These are phyloP conservation scores for Mycocentrospora acerina DNA, from an alignment of 2,329 filamentous ascomycete genomes.

Conservation along the genomic window DNA sequence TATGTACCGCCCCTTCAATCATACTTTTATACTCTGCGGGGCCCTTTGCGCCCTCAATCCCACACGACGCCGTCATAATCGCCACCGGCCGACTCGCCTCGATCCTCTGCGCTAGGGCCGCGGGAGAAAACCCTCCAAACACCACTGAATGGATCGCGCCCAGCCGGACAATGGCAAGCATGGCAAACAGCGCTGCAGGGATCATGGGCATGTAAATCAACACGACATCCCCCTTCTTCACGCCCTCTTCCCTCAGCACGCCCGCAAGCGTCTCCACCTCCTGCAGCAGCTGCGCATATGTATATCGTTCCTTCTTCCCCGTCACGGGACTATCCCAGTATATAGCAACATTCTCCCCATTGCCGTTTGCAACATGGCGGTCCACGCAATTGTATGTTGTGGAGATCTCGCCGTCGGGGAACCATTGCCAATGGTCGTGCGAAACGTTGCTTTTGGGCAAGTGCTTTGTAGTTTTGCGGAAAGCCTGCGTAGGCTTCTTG, in stretches of 20 bases:
- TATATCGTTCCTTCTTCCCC: conserved; percentile 67
- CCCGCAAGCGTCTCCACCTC: conserved; percentile 83
- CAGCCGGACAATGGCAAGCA: conserved; percentile 76
- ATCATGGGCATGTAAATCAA: conserved; percentile 98
- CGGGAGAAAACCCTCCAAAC: conserved; percentile 86
- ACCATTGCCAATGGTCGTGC: conserved; percentile 86
- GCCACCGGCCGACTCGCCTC: conserved; percentile 74
- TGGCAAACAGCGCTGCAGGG: conserved; percentile 81
- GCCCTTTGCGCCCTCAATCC: conserved; percentile 83
- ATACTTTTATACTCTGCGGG: conserved; percentile 73
- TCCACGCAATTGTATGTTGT: conserved; percentile 92
- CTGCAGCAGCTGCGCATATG: conserved; percentile 72
- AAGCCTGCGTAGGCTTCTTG: conserved; percentile 65
- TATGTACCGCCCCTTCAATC: conserved; percentile 69
- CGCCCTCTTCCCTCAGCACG: conserved; percentile 78
- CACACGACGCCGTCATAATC: conserved; percentile 87
- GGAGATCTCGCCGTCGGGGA: conserved; percentile 82
- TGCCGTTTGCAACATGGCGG: conserved; percentile 76
- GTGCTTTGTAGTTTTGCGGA: conserved; percentile 63
- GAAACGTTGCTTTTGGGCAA: conserved; percentile 60
- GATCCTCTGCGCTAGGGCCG: conserved; percentile 82
- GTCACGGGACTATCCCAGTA: conserved; percentile 89
- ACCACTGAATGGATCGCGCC: conserved; percentile 90
- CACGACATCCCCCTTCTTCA: conserved; percentile 81
- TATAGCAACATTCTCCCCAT: conserved; percentile 73